These are phyloP conservation scores for Venturia aucupariae DNA, from an alignment of 2,329 filamentous ascomycete genomes.

Conservation along the genomic window DNA sequence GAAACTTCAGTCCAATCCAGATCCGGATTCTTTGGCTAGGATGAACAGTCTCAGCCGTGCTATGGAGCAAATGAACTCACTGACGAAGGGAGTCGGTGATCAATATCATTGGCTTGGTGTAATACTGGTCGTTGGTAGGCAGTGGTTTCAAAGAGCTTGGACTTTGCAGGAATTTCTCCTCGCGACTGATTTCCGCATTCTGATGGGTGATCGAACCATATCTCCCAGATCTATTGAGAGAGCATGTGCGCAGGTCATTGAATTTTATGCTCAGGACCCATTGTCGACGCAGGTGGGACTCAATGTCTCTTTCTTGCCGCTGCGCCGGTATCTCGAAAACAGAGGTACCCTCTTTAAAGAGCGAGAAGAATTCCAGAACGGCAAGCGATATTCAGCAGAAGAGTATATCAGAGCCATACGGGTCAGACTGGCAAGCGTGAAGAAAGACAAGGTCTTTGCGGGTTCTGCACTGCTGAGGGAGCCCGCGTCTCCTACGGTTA, in stretches of 20 bases:
- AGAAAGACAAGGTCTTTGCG: conserved; percentile 14
- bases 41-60: conserved; percentile 13
- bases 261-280: conserved; percentile 7
- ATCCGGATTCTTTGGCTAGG: not conserved
- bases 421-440: conserved; percentile 6
- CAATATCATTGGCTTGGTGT: conserved; percentile 13
- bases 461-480: conserved; percentile 11
- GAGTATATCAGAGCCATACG: conserved; percentile 12
- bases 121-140: conserved; percentile 7
- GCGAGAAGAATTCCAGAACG: conserved; percentile 12
- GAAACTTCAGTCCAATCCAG: not conserved
- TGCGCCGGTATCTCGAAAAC: conserved; percentile 4
- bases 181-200: conserved; percentile 3
- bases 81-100: conserved; percentile 1
- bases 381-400: conserved; percentile 13
- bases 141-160: conserved; percentile 14
- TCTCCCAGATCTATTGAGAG: not conserved
- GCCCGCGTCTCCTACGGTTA: not conserved
- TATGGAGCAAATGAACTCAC: conserved; percentile 5
- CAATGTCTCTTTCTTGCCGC: not conserved
- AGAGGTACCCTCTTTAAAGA: conserved; percentile 12
- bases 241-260: conserved; percentile 6
- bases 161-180: conserved; percentile 15
- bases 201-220: conserved; percentile 13
- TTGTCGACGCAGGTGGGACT: not conserved